Conservation (phyloP, 2,329 filamentous ascomycete species). For the Diaporthe helianthi region DNA sequence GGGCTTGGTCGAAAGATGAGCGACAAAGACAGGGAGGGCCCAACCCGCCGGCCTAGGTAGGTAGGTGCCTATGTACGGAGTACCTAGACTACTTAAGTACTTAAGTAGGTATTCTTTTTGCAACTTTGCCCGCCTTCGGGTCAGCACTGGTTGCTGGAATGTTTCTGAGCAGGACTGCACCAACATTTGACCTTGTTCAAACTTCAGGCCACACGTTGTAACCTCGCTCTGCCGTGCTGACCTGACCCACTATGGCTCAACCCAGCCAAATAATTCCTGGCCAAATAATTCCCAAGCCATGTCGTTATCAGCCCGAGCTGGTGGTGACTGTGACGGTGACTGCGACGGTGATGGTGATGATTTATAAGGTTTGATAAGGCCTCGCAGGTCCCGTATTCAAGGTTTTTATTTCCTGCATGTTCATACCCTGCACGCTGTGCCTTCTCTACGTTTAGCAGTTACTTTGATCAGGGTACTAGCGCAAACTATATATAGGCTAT, state of each 20-base stretch:
- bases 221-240: no score
- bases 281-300: background rate
- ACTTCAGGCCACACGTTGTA: no score
- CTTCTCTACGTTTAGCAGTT: no score
- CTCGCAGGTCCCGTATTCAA: constrained; percentile 14
- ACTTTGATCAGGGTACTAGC: no score
- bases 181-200: background rate
- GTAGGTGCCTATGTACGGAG: no score
- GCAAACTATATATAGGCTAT: no score
- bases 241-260: no score
- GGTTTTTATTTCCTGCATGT: constrained; percentile 4
- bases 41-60: background rate
- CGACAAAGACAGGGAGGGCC: background rate
- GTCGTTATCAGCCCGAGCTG: background rate
- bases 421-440: no score
- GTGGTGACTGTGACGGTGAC: background rate
- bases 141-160: background rate
- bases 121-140: background rate
- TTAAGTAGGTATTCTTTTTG: no score
- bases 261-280: background rate
- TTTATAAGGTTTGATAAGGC: constrained; percentile 21
- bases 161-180: background rate
- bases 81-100: no score
- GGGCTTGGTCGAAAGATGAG: background rate
- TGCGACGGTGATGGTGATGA: background rate